Conservation (phyloP, 345 rosid genomes). For the Psidium guajava region DNA sequence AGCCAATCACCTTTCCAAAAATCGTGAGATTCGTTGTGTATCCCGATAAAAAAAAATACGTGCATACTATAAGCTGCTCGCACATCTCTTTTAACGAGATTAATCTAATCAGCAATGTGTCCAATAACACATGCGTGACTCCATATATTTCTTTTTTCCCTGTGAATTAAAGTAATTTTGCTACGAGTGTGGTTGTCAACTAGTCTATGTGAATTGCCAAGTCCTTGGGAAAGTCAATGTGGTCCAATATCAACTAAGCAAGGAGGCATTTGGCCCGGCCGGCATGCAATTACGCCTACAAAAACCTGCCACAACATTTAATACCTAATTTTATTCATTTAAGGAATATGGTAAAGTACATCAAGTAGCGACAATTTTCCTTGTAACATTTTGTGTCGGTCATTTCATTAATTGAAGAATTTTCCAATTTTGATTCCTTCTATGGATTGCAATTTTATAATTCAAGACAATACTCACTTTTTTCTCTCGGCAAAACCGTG, state of each 20-base stretch:
- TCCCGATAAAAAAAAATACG: not conserved
- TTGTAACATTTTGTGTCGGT: not conserved
- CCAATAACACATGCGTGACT: not conserved
- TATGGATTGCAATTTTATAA: too few species aligned
- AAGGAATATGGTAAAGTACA: not conserved
- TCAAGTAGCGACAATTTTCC: not conserved
- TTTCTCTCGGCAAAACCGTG: too few species aligned
- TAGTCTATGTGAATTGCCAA: not conserved
- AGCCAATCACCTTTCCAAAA: not conserved
- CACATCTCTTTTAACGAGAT: not conserved
- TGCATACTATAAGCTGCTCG: not conserved
- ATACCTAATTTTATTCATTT: not conserved
- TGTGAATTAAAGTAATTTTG: not conserved
- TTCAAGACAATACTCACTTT: too few species aligned
- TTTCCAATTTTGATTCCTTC: not conserved
- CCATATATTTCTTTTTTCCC: not conserved
- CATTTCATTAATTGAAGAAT: too few species aligned
- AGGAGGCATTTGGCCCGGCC: not conserved
- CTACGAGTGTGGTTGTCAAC: not conserved
- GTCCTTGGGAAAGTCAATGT: not conserved
- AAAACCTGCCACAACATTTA: not conserved
- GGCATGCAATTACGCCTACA: not conserved
- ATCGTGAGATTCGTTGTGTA: not conserved
- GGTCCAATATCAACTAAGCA: not conserved
- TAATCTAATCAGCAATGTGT: not conserved